phyloP scores from a whole-genome alignment of 306 rosid genomes.

The Quercus parvula region DNA sequence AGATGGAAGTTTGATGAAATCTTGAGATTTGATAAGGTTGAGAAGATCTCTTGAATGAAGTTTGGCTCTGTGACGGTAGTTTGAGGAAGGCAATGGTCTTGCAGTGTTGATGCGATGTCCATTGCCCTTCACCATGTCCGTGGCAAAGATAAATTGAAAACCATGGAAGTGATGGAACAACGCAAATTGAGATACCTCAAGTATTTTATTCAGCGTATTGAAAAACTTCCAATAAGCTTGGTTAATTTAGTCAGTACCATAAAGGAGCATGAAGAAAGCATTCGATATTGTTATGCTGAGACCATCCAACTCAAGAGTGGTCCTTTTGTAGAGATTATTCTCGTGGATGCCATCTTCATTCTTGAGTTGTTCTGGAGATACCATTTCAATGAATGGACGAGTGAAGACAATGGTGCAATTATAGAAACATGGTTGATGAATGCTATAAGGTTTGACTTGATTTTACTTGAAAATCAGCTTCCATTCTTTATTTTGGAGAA shows the following conservation, averaged over 20 bases:
- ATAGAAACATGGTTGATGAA: background rate
- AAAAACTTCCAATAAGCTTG: background rate
- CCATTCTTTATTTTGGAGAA: background rate
- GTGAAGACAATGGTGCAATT: background rate
- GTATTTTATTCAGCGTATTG: background rate
- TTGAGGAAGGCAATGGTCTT: no score
- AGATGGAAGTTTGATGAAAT: no score
- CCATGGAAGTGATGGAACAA: no score
- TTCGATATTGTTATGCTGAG: no score
- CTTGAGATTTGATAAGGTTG: no score
- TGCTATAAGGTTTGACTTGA: background rate
- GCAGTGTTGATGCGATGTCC: no score
- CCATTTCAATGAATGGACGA: rapidly evolving
- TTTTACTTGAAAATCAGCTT: background rate
- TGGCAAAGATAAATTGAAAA: no score
- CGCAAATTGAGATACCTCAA: no score
- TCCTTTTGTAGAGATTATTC: background rate
- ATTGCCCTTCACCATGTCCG: no score
- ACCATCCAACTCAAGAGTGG: background rate
- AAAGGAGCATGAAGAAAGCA: no score
- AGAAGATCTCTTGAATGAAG: no score
- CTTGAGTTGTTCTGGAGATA: background rate
- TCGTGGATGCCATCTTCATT: background rate
- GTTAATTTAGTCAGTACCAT: background rate
- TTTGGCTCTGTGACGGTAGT: no score